Evolutionary conservation across 2,329 filamentous ascomycete genomes (phyloP).

Genomic region (Pseudocercospora ulei): DNA sequence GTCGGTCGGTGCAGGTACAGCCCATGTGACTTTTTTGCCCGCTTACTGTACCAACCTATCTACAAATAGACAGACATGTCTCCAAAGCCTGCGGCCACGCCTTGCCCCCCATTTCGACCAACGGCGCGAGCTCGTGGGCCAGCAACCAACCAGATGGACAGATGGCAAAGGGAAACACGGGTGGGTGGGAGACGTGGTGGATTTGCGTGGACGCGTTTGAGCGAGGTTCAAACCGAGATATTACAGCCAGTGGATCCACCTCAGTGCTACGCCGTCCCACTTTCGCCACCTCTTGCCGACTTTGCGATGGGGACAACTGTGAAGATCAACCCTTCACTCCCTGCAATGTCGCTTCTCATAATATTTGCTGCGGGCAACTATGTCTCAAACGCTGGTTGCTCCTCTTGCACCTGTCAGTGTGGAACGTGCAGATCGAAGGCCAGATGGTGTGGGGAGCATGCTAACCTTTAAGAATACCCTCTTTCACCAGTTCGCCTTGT

Average conservation of each 20-base stretch:
- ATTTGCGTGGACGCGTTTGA: not conserved
- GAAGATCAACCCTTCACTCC: slow-evolving; percentile 11
- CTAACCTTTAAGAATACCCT: slow-evolving; percentile 58
- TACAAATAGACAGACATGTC: too few relatives aligned
- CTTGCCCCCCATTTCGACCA: too few relatives aligned
- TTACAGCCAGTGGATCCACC: slow-evolving; percentile 4
- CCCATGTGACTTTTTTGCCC: too few relatives aligned
- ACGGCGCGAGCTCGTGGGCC: too few relatives aligned
- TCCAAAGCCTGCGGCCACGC: too few relatives aligned
- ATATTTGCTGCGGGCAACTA: too few relatives aligned
- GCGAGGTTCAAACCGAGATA: not conserved
- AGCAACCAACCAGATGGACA: not conserved
- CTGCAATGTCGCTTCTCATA: too few relatives aligned
- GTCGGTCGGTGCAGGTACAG: too few relatives aligned
- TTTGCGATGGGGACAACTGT: too few relatives aligned
- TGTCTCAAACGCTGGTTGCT: not conserved
- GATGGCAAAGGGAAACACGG: not conserved
- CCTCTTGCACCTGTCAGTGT: not conserved
- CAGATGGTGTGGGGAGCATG: slow-evolving; percentile 7
- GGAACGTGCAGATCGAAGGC: too few relatives aligned
- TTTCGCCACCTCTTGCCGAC: slow-evolving; percentile 9
- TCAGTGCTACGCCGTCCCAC: slow-evolving; percentile 6
- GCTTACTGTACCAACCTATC: too few relatives aligned
- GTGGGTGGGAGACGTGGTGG: not conserved
- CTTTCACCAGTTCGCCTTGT: slow-evolving; percentile 65